Evolutionary conservation across 73 alveolate species (phyloP), one percentile per base, ranked within the genome.

Genomic region (Paramecium bursaria): DNA sequence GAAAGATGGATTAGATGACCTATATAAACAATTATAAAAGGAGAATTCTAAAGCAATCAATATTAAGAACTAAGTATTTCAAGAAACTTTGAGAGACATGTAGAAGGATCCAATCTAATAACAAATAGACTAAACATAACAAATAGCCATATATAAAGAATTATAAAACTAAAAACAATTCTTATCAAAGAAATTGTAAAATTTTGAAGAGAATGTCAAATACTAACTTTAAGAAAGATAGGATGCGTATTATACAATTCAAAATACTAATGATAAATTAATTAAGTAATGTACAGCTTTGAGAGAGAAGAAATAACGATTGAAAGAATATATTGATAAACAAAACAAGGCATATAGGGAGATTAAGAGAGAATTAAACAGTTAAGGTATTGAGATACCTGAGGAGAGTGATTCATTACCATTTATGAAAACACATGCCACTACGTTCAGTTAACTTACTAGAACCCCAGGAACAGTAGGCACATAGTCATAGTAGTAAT

Each of bases 291-390:
- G 88, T 26, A 75, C 31, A 30, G 74, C 48, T n/a, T 21, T 75
- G 47, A 50, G 88, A 13, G 88, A 75, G 17, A 61, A 30, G 5
- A 75, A 75, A 46, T 31, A 48, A 19, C 44, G 46, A 46, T 29
- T 75, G 13, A 75, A 75, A 75, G 74, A 53, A 51, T 30, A 75
- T 5, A 3, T 75, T 1, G 88, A 61, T 14, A 48, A 46, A 4
- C 30, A 49, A 48, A 75, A 75, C 29, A 75, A 75, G 77, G 88
- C 74, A n/a, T 75, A 75, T 52, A 22, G 88, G 10, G 88, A 75
- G 39, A 61, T 49, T 11, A 75, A 51, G 22, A 75, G 88, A 51
- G 73, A 75, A 17, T 35, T 75, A 14, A 57, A 29, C 31, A 57
- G 76, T 27, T 57, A 57, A 23, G 76, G 76, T 14, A 57, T 57